Base-by-base conservation (phyloP, 768 basidiomycete genomes). In the button mushroom (Agaricus bisporus) region DNA sequence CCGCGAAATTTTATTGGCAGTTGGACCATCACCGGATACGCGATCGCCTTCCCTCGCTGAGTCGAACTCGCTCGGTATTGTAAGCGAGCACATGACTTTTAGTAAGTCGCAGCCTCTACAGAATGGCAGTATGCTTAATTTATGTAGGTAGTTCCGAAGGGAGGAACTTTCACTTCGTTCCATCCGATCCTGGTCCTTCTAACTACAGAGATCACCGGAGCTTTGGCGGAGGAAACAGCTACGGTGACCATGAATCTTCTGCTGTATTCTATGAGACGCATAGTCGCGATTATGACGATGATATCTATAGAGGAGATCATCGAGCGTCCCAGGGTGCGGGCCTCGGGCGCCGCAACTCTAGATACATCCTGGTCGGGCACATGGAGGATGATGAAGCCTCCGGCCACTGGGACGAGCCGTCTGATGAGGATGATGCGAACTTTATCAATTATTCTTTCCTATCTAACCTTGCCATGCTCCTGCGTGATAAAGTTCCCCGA, bases 371-470 rank as follows among this genome's bases (percentile, higher is more conserved):
- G 26, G 29, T 48, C 17, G 45, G 38, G 15, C 53, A 14, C 14
- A 36, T 54, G 36, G 70, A 75, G 43, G 78, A 73, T 25, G 76
- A 78, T 4, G 72, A 68, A 35, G 75, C 76, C 4, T 29, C 20
- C 7, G 36, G 10, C 73, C 73, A 2, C 75, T 76, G 8, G 81
- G 46, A 75, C 54, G 83, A 79, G 71, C 82, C 84, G 20, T 76
- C 78, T 12, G 89, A 92, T 43, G 56, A 60, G 35, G 59, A 60
- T 32, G 54, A 48, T 47, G 79, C 76, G 54, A 79, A 85, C 14
- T 97, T 92, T 62, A 85, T 98, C 66, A 94, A 95, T 66, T 88
- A 91, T 49, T 83, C 91, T 14, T 72, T 97, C 41, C 74, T 98
- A 53, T 88, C 85, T 29, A 88, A 99, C 65, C 80, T 97, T 44